phyloP scores from a whole-genome alignment of 1,139 yeast genomes.

The Arxiozyma slooffiae region DNA sequence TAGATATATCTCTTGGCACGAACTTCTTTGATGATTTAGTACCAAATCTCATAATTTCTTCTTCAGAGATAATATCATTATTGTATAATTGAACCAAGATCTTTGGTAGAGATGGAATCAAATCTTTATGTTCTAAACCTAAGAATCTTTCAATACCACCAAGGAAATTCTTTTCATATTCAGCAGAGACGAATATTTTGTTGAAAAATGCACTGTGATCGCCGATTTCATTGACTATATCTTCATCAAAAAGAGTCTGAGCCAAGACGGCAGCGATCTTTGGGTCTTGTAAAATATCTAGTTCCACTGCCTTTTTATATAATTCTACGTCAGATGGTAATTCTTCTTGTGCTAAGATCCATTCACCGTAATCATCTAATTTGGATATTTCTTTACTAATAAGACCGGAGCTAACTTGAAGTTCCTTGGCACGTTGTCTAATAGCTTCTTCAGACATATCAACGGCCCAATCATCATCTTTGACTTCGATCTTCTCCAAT shows the following conservation, averaged over 20 bases:
- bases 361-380: constrained; percentile 76
- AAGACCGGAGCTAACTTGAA: constrained; percentile 47
- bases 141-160: constrained; percentile 94
- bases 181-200: constrained; percentile 57
- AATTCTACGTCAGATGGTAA: constrained; percentile 82
- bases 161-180: constrained; percentile 75
- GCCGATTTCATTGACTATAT: constrained; percentile 61
- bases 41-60: constrained; percentile 74
- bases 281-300: constrained; percentile 62
- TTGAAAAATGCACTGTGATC: constrained; percentile 74
- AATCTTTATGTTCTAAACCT: constrained; percentile 72
- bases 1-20: constrained; percentile 83
- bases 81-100: constrained; percentile 74
- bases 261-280: constrained; percentile 87
- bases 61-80: constrained; percentile 76
- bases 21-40: constrained; percentile 86
- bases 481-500: constrained; percentile 46
- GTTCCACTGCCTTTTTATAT: constrained; percentile 77
- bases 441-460: constrained; percentile 97
- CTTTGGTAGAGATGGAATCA: constrained; percentile 68
- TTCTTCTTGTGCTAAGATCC: constrained; percentile 56
- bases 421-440: constrained; percentile 79
- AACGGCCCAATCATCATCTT: constrained; percentile 95
- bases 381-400: constrained; percentile 36
- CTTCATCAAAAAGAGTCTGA: constrained; percentile 76